Percentiles rank a stretch among this genome's conserved stretches.
These are phyloP conservation scores for Irpex rosettiformis DNA, from an alignment of 1,284 basidiomycete species.

Conservation along the genomic window DNA sequence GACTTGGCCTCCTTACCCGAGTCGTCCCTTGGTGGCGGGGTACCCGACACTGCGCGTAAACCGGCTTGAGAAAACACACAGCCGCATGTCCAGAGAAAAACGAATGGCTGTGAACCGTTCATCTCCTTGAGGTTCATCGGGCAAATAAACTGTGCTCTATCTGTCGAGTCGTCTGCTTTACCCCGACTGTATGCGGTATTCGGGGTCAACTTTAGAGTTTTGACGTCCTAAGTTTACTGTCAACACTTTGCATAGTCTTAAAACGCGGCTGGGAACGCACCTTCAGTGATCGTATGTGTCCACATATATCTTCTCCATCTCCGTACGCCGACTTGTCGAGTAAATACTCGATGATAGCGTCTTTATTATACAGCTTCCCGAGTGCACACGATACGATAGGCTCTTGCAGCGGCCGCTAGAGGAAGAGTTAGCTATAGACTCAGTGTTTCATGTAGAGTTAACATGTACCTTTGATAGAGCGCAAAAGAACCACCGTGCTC, in stretches of 20 bases:
- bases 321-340: slow-evolving; percentile 76
- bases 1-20: slow-evolving; percentile 28
- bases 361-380: slow-evolving; percentile 94
- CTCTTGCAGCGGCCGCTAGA: slow-evolving; percentile 74
- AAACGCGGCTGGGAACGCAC: slow-evolving; percentile 39
- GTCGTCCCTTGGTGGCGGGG: slow-evolving; percentile 25
- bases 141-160: slow-evolving; percentile 76
- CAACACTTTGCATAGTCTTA: not conserved
- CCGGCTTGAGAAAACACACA: slow-evolving; percentile 83
- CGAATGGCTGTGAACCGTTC: slow-evolving; percentile 86
- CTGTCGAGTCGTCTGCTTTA: slow-evolving; percentile 37
- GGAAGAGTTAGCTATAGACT: slow-evolving; percentile 1
- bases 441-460: not conserved
- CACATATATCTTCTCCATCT: slow-evolving; percentile 82
- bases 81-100: slow-evolving; percentile 85
- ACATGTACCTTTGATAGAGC: slow-evolving; percentile 84
- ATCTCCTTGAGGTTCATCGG: slow-evolving; percentile 90
- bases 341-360: slow-evolving; percentile 84
- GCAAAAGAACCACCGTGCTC: slow-evolving; percentile 88
- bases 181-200: slow-evolving; percentile 53
- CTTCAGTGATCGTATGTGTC: slow-evolving; percentile 85
- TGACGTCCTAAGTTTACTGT: slow-evolving; percentile 64
- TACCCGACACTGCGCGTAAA: slow-evolving; percentile 55
- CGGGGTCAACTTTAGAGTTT: slow-evolving; percentile 73
- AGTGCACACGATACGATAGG: slow-evolving; percentile 87